Conservation (phyloP, 2,329 filamentous ascomycete species). For the Aspergillus brunneoviolaceus region DNA sequence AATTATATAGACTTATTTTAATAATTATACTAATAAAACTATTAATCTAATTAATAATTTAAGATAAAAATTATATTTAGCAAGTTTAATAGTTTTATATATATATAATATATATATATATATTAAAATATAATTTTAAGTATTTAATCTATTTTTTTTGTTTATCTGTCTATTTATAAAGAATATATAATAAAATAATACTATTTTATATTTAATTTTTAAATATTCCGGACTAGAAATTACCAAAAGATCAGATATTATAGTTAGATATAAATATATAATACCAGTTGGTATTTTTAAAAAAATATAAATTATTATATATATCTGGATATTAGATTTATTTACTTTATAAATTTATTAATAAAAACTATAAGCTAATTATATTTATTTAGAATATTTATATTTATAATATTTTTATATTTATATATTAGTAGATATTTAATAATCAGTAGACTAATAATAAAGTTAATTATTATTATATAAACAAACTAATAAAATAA, state of each 20-base stretch:
- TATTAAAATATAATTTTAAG: neutral
- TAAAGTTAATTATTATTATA: no score
- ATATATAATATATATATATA: neutral
- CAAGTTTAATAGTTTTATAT: neutral
- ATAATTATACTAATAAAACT: neutral
- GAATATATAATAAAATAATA: neutral
- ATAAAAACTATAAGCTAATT: neutral
- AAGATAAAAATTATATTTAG: neutral
- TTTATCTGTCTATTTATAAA: neutral
- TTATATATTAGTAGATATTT: no score
- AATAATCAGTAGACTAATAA: no score
- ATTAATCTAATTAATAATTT: neutral
- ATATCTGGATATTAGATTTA: neutral
- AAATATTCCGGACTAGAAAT: neutral
- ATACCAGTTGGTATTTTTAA: neutral
- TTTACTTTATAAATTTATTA: neutral
- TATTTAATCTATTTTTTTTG: neutral
- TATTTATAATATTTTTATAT: no score
- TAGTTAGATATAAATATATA: neutral
- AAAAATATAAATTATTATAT: neutral
- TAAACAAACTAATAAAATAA: no score
- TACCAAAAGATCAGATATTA: neutral
- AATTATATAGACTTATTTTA: no score
- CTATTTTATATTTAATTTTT: neutral
- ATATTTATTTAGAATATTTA: neutral